A percentile compares a stretch with the other conserved stretches of the same genome.
phyloP scores from a whole-genome alignment of 108 stramenopile genomes.

The Nitzschia inconspicua region DNA sequence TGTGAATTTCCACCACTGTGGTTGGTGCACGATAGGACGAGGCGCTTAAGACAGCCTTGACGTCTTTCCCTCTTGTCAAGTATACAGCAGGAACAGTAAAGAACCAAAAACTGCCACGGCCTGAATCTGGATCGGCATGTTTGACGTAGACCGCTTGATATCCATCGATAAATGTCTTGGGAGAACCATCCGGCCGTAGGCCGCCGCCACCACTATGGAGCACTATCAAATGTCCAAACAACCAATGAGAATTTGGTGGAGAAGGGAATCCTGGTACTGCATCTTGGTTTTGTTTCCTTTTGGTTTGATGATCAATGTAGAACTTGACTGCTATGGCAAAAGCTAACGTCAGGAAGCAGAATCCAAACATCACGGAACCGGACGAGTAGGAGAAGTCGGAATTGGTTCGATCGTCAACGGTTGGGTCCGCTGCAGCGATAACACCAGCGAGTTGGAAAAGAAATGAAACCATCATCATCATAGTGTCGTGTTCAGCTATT shows the following conservation, averaged over 20 bases:
- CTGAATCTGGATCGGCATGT: not conserved
- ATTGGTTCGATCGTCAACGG: too few species aligned
- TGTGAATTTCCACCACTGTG: conserved; percentile 12
- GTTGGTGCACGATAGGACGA: conserved; percentile 1
- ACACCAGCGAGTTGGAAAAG: too few species aligned
- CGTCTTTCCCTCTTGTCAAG: conserved; percentile 11
- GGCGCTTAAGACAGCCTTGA: conserved; percentile 7
- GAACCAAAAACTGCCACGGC: not conserved
- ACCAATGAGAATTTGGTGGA: not conserved
- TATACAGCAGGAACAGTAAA: conserved; percentile 1
- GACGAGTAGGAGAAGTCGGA: too few species aligned
- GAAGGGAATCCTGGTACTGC: not conserved
- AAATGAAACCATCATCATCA: too few species aligned
- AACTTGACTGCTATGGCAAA: too few species aligned
- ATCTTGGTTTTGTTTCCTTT: not conserved
- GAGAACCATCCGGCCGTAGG: not conserved
- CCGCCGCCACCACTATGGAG: not conserved
- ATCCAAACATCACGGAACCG: too few species aligned
- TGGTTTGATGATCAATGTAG: too few species aligned
- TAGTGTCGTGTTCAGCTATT: too few species aligned
- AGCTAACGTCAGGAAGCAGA: too few species aligned
- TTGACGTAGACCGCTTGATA: not conserved
- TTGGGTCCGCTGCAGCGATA: too few species aligned
- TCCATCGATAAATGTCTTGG: not conserved
- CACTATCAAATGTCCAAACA: not conserved